Base-by-base conservation (phyloP, 305 asterid genomes). In the Withania somnifera region DNA sequence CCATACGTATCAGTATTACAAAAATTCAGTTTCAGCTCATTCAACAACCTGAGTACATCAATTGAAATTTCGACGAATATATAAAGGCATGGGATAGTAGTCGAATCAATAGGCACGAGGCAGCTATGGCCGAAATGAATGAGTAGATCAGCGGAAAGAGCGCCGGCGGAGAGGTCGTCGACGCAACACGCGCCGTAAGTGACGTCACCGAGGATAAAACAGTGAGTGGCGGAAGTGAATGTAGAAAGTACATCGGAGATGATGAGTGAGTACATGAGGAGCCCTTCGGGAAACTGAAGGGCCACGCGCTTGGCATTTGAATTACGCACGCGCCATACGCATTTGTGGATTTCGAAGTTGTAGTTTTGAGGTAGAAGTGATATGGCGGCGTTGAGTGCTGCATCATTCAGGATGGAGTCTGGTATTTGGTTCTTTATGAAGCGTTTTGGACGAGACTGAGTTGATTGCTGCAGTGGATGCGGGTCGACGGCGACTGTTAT, bases 91-190 rank as follows among this genome's bases (percentile, higher is more conserved):
- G 99, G 97, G 54, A 95, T 71, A 15, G 93, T 88, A 63, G 97
- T 91, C 81, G 88, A 86, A 77, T 94, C 97, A 45, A 95, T 91
- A 6, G 98, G 98, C 53, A 95, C 97, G 40, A 95, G 95, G 79
- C 99, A 95, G 86, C 97, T 92, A 81, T 94, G 99, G 38, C 99
- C 99, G 82, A 91, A 95, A 90, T 94, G 99, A 26, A 95, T 96
- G 54, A 95, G 90, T 24, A 95, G 88, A 80, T 94, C 96, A 22
- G 92, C 93, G 19, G 90, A 93, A 42, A 93, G 96, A 5, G 99
- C 99, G 6, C 91, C 89, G 11, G 97, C 92, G 19, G 99, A 87
- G 47, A 95, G 97, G 83, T 94, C 99, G 50, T 95, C 98, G 32
- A 95, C 90, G 86, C 98, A 95, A 82, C 98, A 95, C 4, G 98